phyloP scores from a whole-genome alignment of 129 eudicot species.

The Lactuca sativa region DNA sequence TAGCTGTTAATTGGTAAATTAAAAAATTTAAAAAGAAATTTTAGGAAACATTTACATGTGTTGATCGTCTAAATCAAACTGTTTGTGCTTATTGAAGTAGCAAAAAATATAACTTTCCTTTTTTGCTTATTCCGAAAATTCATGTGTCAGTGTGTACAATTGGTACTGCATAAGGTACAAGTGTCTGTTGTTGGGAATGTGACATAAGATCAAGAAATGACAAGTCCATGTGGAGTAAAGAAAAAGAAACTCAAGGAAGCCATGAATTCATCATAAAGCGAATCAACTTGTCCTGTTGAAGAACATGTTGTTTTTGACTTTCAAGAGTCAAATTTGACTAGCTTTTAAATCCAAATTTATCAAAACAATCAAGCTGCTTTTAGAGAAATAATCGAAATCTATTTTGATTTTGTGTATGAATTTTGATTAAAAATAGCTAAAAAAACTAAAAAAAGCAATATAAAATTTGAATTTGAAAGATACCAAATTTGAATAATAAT shows the following conservation, averaged over 20 bases:
- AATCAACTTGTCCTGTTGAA: slow-evolving; percentile 12
- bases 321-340: slow-evolving; percentile 12
- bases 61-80: no score
- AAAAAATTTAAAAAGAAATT: background rate
- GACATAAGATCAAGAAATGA: slow-evolving; percentile 38
- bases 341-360: slow-evolving; percentile 16
- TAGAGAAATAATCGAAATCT: background rate
- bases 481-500: background rate
- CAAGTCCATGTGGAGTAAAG: slow-evolving; percentile 43
- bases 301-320: slow-evolving; percentile 25
- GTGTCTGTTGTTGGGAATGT: slow-evolving; percentile 27
- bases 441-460: background rate
- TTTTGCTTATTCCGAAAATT: slow-evolving; percentile 26
- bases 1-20: background rate
- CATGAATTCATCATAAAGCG: slow-evolving; percentile 24
- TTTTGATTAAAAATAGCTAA: background rate
- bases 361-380: background rate
- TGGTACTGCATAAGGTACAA: slow-evolving; percentile 29
- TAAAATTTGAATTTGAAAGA: background rate
- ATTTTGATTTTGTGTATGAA: background rate
- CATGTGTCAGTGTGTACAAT: slow-evolving; percentile 9
- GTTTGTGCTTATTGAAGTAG: background rate
- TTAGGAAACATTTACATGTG: background rate
- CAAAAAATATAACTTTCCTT: background rate
- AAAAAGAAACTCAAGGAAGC: slow-evolving; percentile 30